Conservation (phyloP, 345 rosid species). For the Chamaenerion angustifolium region DNA sequence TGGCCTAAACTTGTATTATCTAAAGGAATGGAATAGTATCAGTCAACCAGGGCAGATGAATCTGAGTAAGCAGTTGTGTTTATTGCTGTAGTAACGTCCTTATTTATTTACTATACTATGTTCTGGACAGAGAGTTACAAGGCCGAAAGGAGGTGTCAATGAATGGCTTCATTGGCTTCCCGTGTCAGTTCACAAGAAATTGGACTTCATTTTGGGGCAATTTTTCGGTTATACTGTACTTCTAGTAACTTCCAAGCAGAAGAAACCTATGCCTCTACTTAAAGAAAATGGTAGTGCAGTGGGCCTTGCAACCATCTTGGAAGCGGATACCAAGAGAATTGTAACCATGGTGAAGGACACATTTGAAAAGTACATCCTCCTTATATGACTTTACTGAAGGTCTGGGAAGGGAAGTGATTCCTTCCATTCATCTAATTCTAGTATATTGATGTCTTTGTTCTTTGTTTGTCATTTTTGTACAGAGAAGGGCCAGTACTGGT, state of each 20-base stretch:
- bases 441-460: background rate
- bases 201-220: conserved; percentile 39
- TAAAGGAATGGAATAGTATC: no score
- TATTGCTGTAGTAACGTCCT: no score
- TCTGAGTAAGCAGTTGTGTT: no score
- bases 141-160: conserved; percentile 88
- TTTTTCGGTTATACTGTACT: conserved; percentile 38
- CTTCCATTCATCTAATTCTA: background rate
- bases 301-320: conserved; percentile 61
- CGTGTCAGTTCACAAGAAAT: conserved; percentile 59
- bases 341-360: conserved; percentile 63
- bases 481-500: conserved; percentile 95
- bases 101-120: background rate
- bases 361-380: conserved; percentile 50
- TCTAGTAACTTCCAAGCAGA: conserved; percentile 21
- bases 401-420: background rate
- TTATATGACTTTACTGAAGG: background rate
- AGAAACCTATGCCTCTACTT: conserved; percentile 19
- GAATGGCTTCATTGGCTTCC: conserved; percentile 97
- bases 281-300: conserved; percentile 45
- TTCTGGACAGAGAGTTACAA: conserved; percentile 55
- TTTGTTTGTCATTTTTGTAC: conserved; percentile 8
- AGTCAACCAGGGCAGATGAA: no score
- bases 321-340: conserved; percentile 71
- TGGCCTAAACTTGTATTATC: no score